These are phyloP conservation scores for Talaromyces piceae DNA, from an alignment of 2,329 filamentous ascomycete genomes.

Conservation along the genomic window DNA sequence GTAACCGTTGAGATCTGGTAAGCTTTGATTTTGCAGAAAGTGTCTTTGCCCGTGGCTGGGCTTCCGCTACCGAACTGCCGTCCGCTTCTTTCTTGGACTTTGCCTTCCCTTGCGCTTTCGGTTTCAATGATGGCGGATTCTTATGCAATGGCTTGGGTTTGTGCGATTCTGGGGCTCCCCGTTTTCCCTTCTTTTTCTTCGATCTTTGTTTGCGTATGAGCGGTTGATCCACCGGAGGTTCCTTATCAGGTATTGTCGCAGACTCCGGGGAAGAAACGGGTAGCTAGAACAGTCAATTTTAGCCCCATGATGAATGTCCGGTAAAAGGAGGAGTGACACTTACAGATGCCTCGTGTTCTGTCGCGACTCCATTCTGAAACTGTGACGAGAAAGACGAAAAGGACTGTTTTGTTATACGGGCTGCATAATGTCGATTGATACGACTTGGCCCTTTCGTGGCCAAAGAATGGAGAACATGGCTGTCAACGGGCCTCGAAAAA, in stretches of 20 bases:
- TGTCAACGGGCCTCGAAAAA: constrained; percentile 26
- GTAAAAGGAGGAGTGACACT: neutral
- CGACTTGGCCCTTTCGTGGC: constrained; percentile 16
- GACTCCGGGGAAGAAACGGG: neutral
- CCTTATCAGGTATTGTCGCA: too few relatives aligned
- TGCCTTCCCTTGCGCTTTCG: neutral
- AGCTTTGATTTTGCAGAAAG: too few relatives aligned
- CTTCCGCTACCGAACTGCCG: neutral
- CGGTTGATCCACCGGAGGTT: neutral
- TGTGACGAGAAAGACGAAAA: neutral
- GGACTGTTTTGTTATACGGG: neutral
- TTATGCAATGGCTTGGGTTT: too few relatives aligned
- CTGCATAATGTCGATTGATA: constrained; percentile 21
- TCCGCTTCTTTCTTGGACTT: neutral
- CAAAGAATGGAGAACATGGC: constrained; percentile 31
- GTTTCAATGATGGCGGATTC: too few relatives aligned
- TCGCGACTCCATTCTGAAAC: neutral
- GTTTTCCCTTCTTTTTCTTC: neutral
- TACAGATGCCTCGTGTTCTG: neutral
- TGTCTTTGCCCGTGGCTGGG: neutral
- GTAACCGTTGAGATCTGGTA: neutral
- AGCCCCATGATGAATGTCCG: neutral
- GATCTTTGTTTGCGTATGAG: neutral
- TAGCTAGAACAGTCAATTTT: neutral
- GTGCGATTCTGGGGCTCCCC: too few relatives aligned